Conservation (phyloP, 2,329 filamentous ascomycete species). For the Alternaria atra region DNA sequence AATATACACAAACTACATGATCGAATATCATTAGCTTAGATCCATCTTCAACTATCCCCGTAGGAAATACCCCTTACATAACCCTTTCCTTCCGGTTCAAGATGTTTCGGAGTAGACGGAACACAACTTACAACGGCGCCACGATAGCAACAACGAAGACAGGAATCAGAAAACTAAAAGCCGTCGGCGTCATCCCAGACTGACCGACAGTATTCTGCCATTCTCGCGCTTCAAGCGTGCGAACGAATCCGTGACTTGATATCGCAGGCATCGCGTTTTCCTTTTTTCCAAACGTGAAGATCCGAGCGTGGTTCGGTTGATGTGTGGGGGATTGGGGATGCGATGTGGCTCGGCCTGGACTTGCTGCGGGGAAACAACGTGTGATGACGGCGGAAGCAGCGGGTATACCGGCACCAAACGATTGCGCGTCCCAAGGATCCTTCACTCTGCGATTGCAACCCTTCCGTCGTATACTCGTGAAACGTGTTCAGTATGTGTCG, state of each 20-base stretch:
- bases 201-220: constrained; percentile 28
- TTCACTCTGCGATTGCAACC: not conserved
- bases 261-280: constrained; percentile 22
- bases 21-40: not conserved
- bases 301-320: not conserved
- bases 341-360: not conserved
- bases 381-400: not conserved
- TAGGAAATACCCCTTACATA: not conserved
- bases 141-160: constrained; percentile 40
- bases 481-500: not conserved
- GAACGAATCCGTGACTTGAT: constrained; percentile 4
- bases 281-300: not conserved
- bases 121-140: constrained; percentile 38
- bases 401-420: constrained; percentile 3
- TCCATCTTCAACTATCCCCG: not conserved
- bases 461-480: not conserved
- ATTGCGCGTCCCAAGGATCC: not conserved
- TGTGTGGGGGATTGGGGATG: not conserved
- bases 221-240: constrained; percentile 20
- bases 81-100: not conserved
- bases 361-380: constrained; percentile 3
- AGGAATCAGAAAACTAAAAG: constrained; percentile 41
- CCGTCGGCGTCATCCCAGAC: constrained; percentile 37
- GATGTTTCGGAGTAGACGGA: not conserved
- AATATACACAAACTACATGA: constrained; percentile 30